phyloP scores from a whole-genome alignment of 2,329 filamentous ascomycete species.

The Xylaria digitata region DNA sequence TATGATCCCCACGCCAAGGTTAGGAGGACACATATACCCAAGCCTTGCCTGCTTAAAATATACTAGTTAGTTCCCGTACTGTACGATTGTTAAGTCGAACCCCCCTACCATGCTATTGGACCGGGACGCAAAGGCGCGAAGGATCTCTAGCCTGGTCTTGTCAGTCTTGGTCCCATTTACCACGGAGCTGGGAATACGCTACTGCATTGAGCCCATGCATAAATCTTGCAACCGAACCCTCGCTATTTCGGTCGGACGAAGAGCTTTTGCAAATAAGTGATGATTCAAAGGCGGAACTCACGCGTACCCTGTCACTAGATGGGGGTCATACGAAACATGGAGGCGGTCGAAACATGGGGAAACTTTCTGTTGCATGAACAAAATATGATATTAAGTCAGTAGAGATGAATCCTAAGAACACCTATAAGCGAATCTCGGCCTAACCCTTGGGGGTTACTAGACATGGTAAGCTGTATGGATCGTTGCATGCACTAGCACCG shows the following conservation, averaged over 20 bases:
- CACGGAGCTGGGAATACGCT: constrained; percentile 34
- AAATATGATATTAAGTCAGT: not conserved
- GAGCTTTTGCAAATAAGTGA: not conserved
- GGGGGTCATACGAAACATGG: not conserved
- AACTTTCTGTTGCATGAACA: constrained; percentile 11
- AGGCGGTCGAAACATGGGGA: not conserved
- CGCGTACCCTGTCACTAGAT: not conserved
- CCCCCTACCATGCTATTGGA: constrained; percentile 17
- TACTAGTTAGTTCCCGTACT: not conserved
- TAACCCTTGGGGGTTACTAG: not conserved
- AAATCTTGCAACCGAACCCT: constrained; percentile 8
- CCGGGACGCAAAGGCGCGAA: constrained; percentile 24
- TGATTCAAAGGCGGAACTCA: constrained; percentile 11
- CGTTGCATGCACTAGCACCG: not conserved
- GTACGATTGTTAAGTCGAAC: not conserved
- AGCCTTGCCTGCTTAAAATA: not conserved
- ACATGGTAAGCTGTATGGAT: not conserved
- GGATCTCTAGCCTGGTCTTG: constrained; percentile 27
- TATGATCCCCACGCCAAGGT: constrained; percentile 6
- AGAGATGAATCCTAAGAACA: not conserved
- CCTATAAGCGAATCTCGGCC: constrained; percentile 4
- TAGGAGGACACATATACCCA: constrained; percentile 2
- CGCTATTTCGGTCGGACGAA: not conserved
- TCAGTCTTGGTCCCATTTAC: constrained; percentile 26
- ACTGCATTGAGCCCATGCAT: constrained; percentile 28